Percentiles rank a stretch among this genome's conserved stretches.
These are phyloP conservation scores for Aegilops tauschii DNA, from an alignment of 176 grass and related monocot genomes.

Conservation along the genomic window DNA sequence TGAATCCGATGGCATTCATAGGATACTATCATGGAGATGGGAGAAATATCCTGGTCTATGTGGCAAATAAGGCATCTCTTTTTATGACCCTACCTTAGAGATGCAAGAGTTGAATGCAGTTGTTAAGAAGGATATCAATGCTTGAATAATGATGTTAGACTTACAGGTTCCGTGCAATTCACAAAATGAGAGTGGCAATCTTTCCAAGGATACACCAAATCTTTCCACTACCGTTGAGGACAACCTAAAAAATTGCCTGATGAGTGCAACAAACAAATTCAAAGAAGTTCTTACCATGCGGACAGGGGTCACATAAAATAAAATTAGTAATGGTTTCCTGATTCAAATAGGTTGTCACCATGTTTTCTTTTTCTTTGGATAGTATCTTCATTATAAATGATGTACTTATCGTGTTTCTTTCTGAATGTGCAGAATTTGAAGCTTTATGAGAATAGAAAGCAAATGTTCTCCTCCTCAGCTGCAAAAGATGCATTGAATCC, in stretches of 20 bases:
- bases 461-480: too few relatives aligned
- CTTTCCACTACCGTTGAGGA: conserved; percentile 81
- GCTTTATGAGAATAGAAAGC: conserved; percentile 81
- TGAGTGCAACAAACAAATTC: conserved; percentile 88
- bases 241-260: conserved; percentile 85
- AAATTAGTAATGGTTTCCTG: background rate
- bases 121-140: too few relatives aligned
- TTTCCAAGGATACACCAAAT: conserved; percentile 77
- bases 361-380: background rate
- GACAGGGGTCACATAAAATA: conserved; percentile 59
- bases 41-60: too few relatives aligned
- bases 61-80: too few relatives aligned
- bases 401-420: background rate
- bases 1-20: too few relatives aligned
- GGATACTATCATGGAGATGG: too few relatives aligned
- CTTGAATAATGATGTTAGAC: conserved; percentile 76
- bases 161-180: conserved; percentile 84
- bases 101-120: conserved; percentile 46
- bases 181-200: conserved; percentile 66
- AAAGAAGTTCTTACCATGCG: conserved; percentile 95
- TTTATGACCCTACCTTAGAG: conserved; percentile 70
- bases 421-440: conserved; percentile 69
- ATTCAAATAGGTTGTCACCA: background rate
- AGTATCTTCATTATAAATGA: background rate
- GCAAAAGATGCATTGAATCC: too few relatives aligned